A percentile compares a stretch with the other conserved stretches of the same genome.
Conservation (phyloP, 139 green algal species). For the Diplosphaera chodatii region DNA sequence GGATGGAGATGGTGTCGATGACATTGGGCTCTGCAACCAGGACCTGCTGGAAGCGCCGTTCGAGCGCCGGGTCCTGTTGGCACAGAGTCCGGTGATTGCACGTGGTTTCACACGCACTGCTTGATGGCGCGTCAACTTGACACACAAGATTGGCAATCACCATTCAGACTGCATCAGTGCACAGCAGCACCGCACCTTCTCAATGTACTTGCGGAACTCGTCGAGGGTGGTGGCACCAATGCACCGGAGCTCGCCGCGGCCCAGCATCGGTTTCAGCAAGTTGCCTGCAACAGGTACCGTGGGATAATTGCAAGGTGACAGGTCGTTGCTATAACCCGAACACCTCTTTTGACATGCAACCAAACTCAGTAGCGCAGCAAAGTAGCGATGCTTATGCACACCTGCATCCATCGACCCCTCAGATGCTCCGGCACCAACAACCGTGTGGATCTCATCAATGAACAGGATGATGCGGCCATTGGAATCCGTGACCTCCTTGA, state of each 20-base stretch:
- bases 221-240: slow-evolving; percentile 97
- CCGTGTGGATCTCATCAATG: slow-evolving; percentile 99
- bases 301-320: no score
- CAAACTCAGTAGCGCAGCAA: no score
- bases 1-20: slow-evolving; percentile 90
- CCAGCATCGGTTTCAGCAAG: slow-evolving; percentile 96
- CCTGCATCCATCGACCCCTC: slow-evolving; percentile 85
- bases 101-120: no score
- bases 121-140: no score
- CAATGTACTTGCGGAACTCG: slow-evolving; percentile 98
- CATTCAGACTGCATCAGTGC: no score
- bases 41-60: slow-evolving; percentile 82
- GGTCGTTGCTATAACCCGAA: no score
- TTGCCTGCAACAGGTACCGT: no score
- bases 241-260: slow-evolving; percentile 93
- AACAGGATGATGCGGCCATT: slow-evolving; percentile 92
- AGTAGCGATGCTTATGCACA: no score
- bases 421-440: slow-evolving; percentile 64
- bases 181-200: no score
- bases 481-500: slow-evolving; percentile 83
- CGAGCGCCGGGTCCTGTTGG: slow-evolving; percentile 80
- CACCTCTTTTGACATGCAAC: no score
- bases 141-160: no score
- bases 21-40: slow-evolving; percentile 91
- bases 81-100: no score